These are phyloP conservation scores for Rhodomyrtus psidioides DNA, from an alignment of 441 rosid genomes.

Conservation along the genomic window DNA sequence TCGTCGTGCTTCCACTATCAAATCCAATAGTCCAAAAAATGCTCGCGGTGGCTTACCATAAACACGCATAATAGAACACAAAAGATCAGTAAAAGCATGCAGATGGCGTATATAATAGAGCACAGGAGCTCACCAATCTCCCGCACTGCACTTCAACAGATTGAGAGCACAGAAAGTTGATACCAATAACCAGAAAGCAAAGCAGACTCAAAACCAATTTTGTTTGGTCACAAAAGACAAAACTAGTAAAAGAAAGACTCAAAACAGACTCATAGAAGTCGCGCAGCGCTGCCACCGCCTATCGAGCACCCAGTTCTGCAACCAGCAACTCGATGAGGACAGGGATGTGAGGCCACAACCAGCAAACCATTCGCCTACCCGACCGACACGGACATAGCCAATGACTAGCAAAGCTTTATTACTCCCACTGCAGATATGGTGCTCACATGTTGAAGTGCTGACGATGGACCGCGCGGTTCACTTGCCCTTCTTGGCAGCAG, in stretches of 20 bases:
- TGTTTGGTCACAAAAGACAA: neutral
- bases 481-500: conserved; percentile 70
- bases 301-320: conserved; percentile 47
- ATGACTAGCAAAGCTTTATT: conserved; percentile 9
- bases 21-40: neutral
- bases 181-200: neutral
- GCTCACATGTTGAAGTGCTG: neutral
- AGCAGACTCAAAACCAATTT: neutral
- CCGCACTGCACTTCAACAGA: neutral
- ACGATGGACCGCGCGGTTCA: conserved; percentile 24
- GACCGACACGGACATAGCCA: neutral
- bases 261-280: neutral
- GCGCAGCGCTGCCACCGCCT: conserved; percentile 27
- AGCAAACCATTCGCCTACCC: conserved; percentile 9
- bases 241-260: neutral
- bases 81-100: neutral
- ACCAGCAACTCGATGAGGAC: conserved; percentile 6
- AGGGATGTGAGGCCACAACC: neutral
- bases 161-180: neutral
- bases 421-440: neutral
- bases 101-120: neutral
- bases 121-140: neutral
- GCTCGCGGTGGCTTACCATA: neutral
- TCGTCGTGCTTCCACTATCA: neutral
- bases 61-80: neutral